Evolutionary conservation across 106 monocot species (phyloP), one percentile per base, ranked within the genome.

Genomic region (Agapanthus africanus): DNA sequence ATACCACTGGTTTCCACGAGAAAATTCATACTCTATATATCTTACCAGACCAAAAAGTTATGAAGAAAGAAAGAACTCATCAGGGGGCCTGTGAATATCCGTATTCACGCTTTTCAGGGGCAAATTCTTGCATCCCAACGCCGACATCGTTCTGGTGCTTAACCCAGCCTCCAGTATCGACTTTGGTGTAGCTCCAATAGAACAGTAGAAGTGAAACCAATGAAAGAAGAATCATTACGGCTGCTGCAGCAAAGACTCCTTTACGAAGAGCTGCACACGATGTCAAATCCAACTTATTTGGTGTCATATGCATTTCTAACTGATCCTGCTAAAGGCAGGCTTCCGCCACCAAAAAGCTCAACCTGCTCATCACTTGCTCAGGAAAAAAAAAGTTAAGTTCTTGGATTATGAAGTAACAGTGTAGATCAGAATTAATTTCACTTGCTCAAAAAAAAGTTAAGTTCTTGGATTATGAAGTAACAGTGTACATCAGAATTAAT

Each of bases 221-320:
- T 6, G 82, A 83, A n/a, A 99, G 7, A 40, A 99, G 39, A 13
- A 79, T 70, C 44, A 99, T 66, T 18, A 81, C 92, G 10, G 90
- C 93, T 14, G 90, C 86, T 0, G 90, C 90, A 0, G 81, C 90
- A 49, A 99, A 99, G 19, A 99, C 86, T 0, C 99, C 99, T 62
- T 99, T 99, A 0, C 99, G 77, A 19, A 99, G 75, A 4, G 81
- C 56, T 6, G 82, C 81, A 25, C 99, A 99, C 1, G 90, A 81
- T 44, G 44, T 4, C 71, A 90, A 30, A 63, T 99, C 99, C 99
- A 8, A 87, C 27, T n/a, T 99, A 99, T 64, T 93, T 93, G 15
- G 99, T 99, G 62, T 99, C 93, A 73, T 99, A 93, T 16, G 93
- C 99, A 71, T 99, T 99, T 71, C 86, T 87, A 13, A 78, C 99